phyloP scores from a whole-genome alignment of 108 stramenopile genomes.

The Seminavis robusta region DNA sequence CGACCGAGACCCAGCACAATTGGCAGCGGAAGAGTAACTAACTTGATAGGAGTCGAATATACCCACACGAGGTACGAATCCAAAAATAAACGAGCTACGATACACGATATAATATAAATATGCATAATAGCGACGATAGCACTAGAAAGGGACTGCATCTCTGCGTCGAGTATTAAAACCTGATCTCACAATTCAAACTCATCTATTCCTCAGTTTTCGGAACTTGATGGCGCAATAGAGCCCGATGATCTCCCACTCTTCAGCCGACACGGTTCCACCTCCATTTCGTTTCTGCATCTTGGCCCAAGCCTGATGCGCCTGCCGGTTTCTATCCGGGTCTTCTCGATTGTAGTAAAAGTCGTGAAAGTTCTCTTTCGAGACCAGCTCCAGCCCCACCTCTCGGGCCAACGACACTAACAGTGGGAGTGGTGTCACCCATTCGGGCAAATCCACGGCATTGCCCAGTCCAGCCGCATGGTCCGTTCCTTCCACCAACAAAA shows the following conservation, averaged over 20 bases:
- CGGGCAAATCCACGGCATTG: conserved; percentile 85
- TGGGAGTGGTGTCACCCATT: conserved; percentile 84
- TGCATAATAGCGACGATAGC: no score
- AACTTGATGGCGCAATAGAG: conserved; percentile 86
- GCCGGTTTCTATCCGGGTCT: conserved; percentile 43
- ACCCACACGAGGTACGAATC: no score
- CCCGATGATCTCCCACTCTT: conserved; percentile 85
- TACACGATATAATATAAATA: no score
- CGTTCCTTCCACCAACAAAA: conserved; percentile 76
- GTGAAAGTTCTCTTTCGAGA: conserved; percentile 79
- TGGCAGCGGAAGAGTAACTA: no score
- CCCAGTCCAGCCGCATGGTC: conserved; percentile 79
- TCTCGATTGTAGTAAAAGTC: conserved; percentile 70
- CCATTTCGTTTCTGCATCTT: conserved; percentile 85
- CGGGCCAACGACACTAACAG: conserved; percentile 55
- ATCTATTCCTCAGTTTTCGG: conserved; percentile 85
- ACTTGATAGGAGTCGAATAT: no score
- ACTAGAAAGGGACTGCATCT: no score
- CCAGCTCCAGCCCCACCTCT: conserved; percentile 75
- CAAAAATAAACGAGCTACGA: no score
- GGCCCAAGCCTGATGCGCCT: conserved; percentile 65
- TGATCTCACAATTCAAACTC: no score
- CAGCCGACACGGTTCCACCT: conserved; percentile 66
- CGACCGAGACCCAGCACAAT: no score
- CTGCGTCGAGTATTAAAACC: no score